A percentile compares a stretch with the other conserved stretches of the same genome.
Evolutionary conservation across 2,329 filamentous ascomycete genomes (phyloP).

Genomic region (Trichoderma sp.): DNA sequence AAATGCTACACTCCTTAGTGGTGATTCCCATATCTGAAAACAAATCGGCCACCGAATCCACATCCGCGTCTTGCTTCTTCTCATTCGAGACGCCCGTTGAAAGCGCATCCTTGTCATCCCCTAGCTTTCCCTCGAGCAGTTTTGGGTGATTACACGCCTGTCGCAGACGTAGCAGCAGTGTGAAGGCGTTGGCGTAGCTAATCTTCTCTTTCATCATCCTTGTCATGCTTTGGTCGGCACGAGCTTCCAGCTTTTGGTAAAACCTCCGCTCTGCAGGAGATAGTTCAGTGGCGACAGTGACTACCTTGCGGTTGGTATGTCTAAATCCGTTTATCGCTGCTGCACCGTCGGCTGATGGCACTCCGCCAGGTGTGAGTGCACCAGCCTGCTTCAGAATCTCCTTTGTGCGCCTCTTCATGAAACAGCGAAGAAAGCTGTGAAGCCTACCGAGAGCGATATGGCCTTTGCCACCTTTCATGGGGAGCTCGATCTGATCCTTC

Average conservation of each 20-base stretch:
- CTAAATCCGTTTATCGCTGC: conserved; percentile 69
- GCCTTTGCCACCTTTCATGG: conserved; percentile 86
- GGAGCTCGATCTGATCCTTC: conserved; percentile 86
- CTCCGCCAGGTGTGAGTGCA: conserved; percentile 73
- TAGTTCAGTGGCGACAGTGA: conserved; percentile 75
- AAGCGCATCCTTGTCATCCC: conserved; percentile 83
- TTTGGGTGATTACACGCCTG: conserved; percentile 95
- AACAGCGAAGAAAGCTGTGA: conserved; percentile 81
- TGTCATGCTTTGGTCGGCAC: conserved; percentile 82
- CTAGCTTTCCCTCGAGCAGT: conserved; percentile 79
- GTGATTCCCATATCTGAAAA: conserved; percentile 80
- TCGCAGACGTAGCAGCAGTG: conserved; percentile 82
- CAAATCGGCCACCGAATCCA: conserved; percentile 82
- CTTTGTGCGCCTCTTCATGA: conserved; percentile 99
- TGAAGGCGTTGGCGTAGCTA: conserved; percentile 91
- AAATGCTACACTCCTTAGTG: conserved; percentile 79
- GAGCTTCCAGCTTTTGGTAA: conserved; percentile 77
- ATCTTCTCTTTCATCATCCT: conserved; percentile 82
- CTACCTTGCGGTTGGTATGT: conserved; percentile 86
- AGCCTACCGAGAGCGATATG: conserved; percentile 84
- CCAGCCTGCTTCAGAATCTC: conserved; percentile 90
- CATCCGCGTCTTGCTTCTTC: conserved; percentile 57
- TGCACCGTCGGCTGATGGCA: conserved; percentile 52
- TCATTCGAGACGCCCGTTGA: conserved; percentile 56
- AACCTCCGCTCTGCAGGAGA: conserved; percentile 78